Base-by-base conservation (phyloP, 768 basidiomycete species). In the Arthromyces matolae region DNA sequence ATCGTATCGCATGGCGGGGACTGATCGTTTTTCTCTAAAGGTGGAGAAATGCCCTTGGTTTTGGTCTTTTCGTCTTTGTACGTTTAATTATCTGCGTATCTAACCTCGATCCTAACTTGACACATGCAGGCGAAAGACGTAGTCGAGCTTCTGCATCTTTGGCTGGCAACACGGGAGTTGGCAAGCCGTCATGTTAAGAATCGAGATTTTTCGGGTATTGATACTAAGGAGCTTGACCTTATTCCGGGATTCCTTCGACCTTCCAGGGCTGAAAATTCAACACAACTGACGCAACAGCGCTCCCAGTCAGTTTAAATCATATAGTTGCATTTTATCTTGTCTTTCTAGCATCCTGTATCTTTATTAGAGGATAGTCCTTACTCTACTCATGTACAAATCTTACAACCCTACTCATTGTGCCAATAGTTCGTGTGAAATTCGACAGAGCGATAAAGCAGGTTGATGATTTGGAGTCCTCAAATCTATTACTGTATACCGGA, bases 181-280 rank as follows among this genome's bases (percentile, higher is more conserved):
- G 80, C 85, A 59, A 81, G 79, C 2, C 73, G 88, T 12, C 69
- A 71, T 19, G 80, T 90, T 22, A 86, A 81, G 66, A 85, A 75
- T 58, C 75, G 78, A 50, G 79, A 86, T 34, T 90, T 90, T 59
- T 69, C 72, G n/a, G 85, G 84, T 0, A 77, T 89, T n/a, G 86
- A 89, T 57, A 56, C 79, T 35, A 60, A 66, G 9, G 81, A 79
- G 52, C 70, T 89, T 32, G 86, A 90, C 60, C 72, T 90, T 22
- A 74, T 87, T 12, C 68, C 68, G 42, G 43, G 41, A 16, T 59
- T 60, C 27, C 44, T 43, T 36, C 51, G 43, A 24, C 25, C 48
- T 13, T 27, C 41, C n/a, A n/a, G n/a, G n/a, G n/a, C n/a, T n/a
- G n/a, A n/a, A n/a, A n/a, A n/a, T 9, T n/a, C 42, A 20, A n/a